Evolutionary conservation across 345 rosid species (phyloP).

Genomic region (Dipteronia sinensis): DNA sequence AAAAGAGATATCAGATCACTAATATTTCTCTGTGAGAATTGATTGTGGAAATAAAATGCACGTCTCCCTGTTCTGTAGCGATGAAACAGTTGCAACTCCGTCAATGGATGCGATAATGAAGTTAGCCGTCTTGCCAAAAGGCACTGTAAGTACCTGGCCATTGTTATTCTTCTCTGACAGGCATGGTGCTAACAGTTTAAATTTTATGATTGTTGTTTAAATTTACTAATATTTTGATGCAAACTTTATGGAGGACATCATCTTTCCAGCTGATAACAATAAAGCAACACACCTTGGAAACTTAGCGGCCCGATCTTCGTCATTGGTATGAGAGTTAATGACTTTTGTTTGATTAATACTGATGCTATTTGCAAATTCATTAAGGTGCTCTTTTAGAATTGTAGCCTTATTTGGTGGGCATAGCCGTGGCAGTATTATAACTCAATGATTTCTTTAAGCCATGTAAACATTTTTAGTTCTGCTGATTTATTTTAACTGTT

Average conservation of each 20-base stretch:
- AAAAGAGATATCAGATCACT: neutral
- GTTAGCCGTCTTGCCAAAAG: conserved; percentile 63
- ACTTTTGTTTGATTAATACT: neutral
- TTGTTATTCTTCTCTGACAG: conserved; percentile 13
- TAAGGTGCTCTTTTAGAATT: neutral
- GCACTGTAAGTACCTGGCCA: conserved; percentile 54
- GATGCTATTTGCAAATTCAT: neutral
- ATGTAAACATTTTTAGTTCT: conserved; percentile 2
- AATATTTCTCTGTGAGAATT: neutral
- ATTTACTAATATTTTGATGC: conserved; percentile 13
- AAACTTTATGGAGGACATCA: conserved; percentile 50
- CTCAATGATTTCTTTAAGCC: neutral
- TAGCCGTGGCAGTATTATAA: neutral
- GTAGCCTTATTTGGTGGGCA: neutral
- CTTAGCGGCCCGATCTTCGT: conserved; percentile 60
- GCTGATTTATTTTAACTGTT: neutral
- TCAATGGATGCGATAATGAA: conserved; percentile 66
- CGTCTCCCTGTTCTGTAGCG: conserved; percentile 37
- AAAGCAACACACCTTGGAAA: conserved; percentile 69
- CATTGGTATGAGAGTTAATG: conserved; percentile 55
- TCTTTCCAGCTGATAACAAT: conserved; percentile 55
- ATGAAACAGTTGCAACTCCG: conserved; percentile 78
- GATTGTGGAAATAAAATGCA: conserved; percentile 10
- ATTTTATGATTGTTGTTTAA: neutral
- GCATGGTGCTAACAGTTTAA: neutral